Evolutionary conservation across 179 eudicot genomes (phyloP), one percentile per base, ranked within the genome.

Genomic region (Heliamphora pulchella): DNA sequence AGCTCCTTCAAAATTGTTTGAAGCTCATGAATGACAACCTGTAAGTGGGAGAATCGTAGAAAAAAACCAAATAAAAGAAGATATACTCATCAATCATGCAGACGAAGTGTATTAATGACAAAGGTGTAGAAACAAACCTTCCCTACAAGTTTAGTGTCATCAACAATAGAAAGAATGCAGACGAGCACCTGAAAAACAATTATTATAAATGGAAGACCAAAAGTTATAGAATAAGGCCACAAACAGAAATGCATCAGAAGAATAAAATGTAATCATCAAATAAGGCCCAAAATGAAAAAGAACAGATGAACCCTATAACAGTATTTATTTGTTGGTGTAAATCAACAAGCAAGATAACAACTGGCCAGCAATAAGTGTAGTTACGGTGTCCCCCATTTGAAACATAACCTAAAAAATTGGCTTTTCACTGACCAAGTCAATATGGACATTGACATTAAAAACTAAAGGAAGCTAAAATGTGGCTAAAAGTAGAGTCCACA

Each of bases 61-160:
- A 39, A 41, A 41, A 59, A 17, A 11, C 71, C 47, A 59, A 59
- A 68, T 53, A 14, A 54, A 68, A 65, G 22, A 1, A 7, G n/a
- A 63, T 17, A 51, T 31, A 41, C 13, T 13, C 31, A 59, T 10
- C 47, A 76, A 75, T 50, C 13, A 20, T 8, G 39, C 61, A 47
- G 50, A 41, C 39, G 46, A 44, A 72, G 39, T 4, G 4, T 31
- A 53, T 39, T 10, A 2, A 15, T 20, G 67, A 41, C 39, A 79
- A 54, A 55, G 75, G n/a, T 46, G 54, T n/a, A 74, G 73, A 78
- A 66, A 77, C 86, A 47, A 82, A 94, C 99, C 97, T 94, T 94
- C 47, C 91, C 78, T 72, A 88, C 82, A 14, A 96, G 91, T 82
- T 94, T 91, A 71, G 99, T 96, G 90, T 96, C 99, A 86, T 96